Evolutionary conservation across 2,329 filamentous ascomycete species (phyloP).

Genomic region (Alternaria longipes): DNA sequence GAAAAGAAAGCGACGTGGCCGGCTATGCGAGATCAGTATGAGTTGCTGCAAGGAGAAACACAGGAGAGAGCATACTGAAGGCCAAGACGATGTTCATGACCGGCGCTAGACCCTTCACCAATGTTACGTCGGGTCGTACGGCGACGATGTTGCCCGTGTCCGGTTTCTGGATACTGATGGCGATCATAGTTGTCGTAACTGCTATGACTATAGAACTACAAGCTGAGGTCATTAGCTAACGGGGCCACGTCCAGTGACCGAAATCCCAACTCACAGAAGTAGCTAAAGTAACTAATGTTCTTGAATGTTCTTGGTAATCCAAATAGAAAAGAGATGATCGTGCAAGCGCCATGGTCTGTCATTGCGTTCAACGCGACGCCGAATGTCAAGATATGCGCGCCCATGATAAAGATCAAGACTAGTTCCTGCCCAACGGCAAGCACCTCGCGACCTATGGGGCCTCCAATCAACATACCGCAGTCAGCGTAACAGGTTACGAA

Average conservation of each 20-base stretch:
- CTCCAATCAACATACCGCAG: slow-evolving; percentile 69
- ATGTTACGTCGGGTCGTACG: slow-evolving; percentile 30
- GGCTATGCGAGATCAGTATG: slow-evolving; percentile 31
- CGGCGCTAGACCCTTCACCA: slow-evolving; percentile 40
- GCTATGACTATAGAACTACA: slow-evolving; percentile 71
- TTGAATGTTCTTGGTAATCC: slow-evolving; percentile 70
- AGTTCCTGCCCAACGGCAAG: slow-evolving; percentile 69
- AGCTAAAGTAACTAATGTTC: slow-evolving; percentile 69
- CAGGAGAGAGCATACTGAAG: slow-evolving; percentile 59
- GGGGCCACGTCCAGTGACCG: slow-evolving; percentile 16
- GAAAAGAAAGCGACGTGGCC: slow-evolving; percentile 75
- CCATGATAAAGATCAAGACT: slow-evolving; percentile 74
- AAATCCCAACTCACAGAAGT: slow-evolving; percentile 58
- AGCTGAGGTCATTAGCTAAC: slow-evolving; percentile 48
- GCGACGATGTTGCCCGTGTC: slow-evolving; percentile 43
- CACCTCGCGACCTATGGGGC: slow-evolving; percentile 68
- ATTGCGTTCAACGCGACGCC: slow-evolving; percentile 73
- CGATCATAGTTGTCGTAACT: slow-evolving; percentile 73
- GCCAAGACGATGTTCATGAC: slow-evolving; percentile 73
- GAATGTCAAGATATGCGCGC: slow-evolving; percentile 76
- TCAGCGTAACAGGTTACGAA: slow-evolving; percentile 73
- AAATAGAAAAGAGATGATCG: slow-evolving; percentile 68
- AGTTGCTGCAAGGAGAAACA: neutral
- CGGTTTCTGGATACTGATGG: slow-evolving; percentile 64
- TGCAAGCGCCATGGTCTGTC: slow-evolving; percentile 68